Conservation (phyloP, 345 rosid species). For the Acer campestre region DNA sequence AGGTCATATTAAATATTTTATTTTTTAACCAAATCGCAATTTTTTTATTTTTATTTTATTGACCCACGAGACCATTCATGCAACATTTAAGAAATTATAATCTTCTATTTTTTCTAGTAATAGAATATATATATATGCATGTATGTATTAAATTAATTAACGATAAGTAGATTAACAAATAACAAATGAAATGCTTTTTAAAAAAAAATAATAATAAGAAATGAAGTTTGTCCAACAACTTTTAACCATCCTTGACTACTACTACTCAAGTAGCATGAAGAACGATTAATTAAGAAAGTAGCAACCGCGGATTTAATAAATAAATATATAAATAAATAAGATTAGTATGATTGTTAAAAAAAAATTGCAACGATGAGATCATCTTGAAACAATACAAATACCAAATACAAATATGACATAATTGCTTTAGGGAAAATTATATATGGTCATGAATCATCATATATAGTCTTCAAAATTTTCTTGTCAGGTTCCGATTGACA, state of each 20-base stretch:
- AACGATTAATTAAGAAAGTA: background rate
- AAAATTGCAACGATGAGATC: background rate
- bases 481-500: no score
- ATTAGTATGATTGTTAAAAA: background rate
- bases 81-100: background rate
- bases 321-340: background rate
- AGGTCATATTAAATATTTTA: background rate
- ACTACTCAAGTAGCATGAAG: background rate
- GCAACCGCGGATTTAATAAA: background rate
- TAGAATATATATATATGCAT: background rate
- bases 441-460: no score
- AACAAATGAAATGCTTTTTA: no score
- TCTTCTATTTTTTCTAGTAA: background rate
- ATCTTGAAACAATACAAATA: no score
- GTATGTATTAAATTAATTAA: background rate
- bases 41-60: no score
- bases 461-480: no score
- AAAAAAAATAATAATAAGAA: no score
- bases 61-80: background rate
- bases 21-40: no score
- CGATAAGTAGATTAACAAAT: background rate
- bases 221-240: constrained; percentile 18
- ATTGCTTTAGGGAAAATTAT: no score
- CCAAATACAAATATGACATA: no score
- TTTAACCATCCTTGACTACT: background rate